Evolutionary conservation across 2,329 filamentous ascomycete species (phyloP), one percentile per base, ranked within the genome.

Genomic region (Fusarium pseudograminearum): DNA sequence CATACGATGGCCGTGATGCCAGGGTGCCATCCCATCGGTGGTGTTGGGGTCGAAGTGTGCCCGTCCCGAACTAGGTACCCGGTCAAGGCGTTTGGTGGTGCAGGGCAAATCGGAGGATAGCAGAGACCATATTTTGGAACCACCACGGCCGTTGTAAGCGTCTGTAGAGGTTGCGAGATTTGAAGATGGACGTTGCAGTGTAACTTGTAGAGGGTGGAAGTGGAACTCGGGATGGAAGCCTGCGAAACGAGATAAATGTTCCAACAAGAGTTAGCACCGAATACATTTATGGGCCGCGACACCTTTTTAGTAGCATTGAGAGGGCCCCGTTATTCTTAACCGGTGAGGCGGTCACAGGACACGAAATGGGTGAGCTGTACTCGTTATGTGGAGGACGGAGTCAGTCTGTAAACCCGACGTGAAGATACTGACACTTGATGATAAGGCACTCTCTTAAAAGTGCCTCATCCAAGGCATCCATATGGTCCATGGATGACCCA

Each of bases 111-210:
- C 48, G 48, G 57, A 67, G 54, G 59, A 52, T 53, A 56, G 48
- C 61, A 70, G 46, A 54, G 42, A 45, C 61, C 56, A 44, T 58
- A 59, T 70, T 51, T 41, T 24, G 53, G 53, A 47, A 20, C 48
- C 48, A 52, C 38, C 33, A 52, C 10, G 28, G 12, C 48, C 33
- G n/a, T 52, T 52, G 31, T 46, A 56, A 56, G 67, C 51, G 48
- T 41, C 47, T 70, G 64, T 68, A 61, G 54, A 70, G 67, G 63
- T 71, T 70, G 67, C 67, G 63, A 71, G 67, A 65, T 68, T 69
- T 65, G 58, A 56, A 67, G 63, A 70, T 71, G 67, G 60, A 53
- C 48, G 34, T 52, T 52, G 14, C 48, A 59, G 62, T 68, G 38
- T 60, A 56, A 50, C 41, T 33, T 54, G 33, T 24, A 48, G 47